Base-by-base conservation (phyloP, 164 flowering plant genomes). In the Liriodendron chinense region DNA sequence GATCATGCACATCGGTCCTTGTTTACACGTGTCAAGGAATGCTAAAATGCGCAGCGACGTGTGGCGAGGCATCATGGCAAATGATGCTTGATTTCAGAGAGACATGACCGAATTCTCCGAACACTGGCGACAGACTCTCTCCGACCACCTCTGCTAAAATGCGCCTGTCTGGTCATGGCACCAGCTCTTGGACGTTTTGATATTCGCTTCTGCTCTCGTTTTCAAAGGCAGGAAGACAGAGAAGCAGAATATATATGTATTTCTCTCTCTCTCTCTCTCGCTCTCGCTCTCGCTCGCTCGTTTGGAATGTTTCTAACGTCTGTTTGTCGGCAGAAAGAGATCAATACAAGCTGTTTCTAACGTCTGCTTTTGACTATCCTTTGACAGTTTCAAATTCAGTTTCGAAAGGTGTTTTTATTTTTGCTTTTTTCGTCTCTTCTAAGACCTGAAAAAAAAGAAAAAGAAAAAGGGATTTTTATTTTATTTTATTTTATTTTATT, bases 191-290 rank as follows among this genome's bases (percentile, higher is more conserved):
- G 71, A 47, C 1, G 5, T 6, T 8, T 24, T 12, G 18, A 7
- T 24, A 12, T n/a, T 21, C 9, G 2, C n/a, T 57, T 10, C 10
- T 23, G 64, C 20, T 72, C 25, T n/a, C 56, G 28, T 50, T 72
- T 59, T 57, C 66, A 28, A 34, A 23, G 74, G 50, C 66, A 28
- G 66, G 34, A 72, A 59, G 22, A 59, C 49, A 72, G 16, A 34
- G 43, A 34, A 34, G 43, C 43, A 34, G 43, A 34, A 34, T 34
- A 34, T 1, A 34, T 34, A 34, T 34, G 43, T 26, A 49, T 70
- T 64, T 24, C 9, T 64, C 67, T 64, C 14, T 64, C 67, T 24
- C 24, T 64, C 67, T 64, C 67, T 64, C 24, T 23, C 16, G 3
- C 67, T 22, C 62, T 63, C 13, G 24, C 25, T 64, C 24, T 64